Conservation (phyloP, 805 yeast species). For the Saturnispora gosingensis region DNA sequence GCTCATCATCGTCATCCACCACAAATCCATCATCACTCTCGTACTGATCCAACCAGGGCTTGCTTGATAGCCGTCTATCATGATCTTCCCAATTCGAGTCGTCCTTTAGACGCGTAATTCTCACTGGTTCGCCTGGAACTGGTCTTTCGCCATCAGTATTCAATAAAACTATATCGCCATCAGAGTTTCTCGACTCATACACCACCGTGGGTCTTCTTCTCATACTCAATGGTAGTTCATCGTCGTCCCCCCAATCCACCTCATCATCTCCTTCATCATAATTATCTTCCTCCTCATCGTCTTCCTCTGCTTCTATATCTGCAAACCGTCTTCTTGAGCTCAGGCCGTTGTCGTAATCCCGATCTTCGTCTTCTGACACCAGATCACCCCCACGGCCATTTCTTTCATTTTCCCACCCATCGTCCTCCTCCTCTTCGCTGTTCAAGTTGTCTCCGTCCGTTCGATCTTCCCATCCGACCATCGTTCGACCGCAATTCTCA, state of each 20-base stretch:
- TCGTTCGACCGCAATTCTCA: constrained; percentile 54
- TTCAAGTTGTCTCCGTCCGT: constrained; percentile 11
- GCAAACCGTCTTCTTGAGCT: background rate
- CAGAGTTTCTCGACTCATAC: background rate
- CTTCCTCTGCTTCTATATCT: constrained; percentile 3
- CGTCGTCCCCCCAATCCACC: constrained; percentile 3
- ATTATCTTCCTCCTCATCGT: constrained; percentile 1
- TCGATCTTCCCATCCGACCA: constrained; percentile 22
- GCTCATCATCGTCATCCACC: constrained; percentile 11
- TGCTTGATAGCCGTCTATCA: background rate
- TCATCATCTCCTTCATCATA: constrained; percentile 3
- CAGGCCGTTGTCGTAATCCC: constrained; percentile 10
- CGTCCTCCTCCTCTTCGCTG: constrained; percentile 9
- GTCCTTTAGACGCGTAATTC: background rate
- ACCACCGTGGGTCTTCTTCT: background rate
- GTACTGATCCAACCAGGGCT: constrained; percentile 4
- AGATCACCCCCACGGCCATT: background rate
- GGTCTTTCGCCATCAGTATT: constrained; percentile 3
- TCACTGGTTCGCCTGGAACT: background rate
- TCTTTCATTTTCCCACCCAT: background rate
- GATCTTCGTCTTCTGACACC: constrained; percentile 4
- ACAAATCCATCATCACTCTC: constrained; percentile 15
- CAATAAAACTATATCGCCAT: background rate
- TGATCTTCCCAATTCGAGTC: background rate
- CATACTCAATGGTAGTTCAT: background rate